Conservation (phyloP, 345 rosid genomes). For the Hibiscus trionum region DNA sequence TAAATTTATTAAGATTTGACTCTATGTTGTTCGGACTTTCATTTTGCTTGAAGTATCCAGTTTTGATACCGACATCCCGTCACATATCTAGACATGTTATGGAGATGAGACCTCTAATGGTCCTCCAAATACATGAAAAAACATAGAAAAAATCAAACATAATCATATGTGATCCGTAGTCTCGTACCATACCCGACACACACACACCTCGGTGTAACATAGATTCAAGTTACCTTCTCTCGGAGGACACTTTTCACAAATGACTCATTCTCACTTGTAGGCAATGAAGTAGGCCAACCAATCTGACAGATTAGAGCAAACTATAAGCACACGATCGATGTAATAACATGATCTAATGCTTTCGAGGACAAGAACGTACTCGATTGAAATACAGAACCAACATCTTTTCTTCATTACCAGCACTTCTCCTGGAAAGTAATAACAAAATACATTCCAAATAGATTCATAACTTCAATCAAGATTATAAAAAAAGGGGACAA, state of each 20-base stretch:
- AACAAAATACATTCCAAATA: slow-evolving; percentile 7
- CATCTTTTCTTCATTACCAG: slow-evolving; percentile 88
- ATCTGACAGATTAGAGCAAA: slow-evolving; percentile 36
- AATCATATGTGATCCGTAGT: background rate
- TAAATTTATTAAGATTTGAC: background rate
- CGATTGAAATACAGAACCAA: slow-evolving; percentile 70
- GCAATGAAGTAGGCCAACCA: slow-evolving; percentile 95
- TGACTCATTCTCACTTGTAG: slow-evolving; percentile 67
- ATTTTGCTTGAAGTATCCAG: background rate
- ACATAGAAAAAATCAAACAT: background rate
- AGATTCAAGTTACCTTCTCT: slow-evolving; percentile 53
- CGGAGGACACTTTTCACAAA: slow-evolving; percentile 59
- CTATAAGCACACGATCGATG: slow-evolving; percentile 4
- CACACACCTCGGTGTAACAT: background rate
- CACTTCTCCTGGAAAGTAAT: slow-evolving; percentile 52
- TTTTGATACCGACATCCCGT: background rate
- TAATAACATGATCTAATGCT: slow-evolving; percentile 6
- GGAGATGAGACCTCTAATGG: background rate
- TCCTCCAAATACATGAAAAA: background rate
- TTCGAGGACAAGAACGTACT: slow-evolving; percentile 25
- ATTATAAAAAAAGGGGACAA: background rate
- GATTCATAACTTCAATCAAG: background rate
- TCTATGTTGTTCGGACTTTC: background rate
- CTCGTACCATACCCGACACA: background rate
- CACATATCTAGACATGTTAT: background rate